Conservation (phyloP, 192 early-diverging fungal species). For the Umbelopsis sp. region DNA sequence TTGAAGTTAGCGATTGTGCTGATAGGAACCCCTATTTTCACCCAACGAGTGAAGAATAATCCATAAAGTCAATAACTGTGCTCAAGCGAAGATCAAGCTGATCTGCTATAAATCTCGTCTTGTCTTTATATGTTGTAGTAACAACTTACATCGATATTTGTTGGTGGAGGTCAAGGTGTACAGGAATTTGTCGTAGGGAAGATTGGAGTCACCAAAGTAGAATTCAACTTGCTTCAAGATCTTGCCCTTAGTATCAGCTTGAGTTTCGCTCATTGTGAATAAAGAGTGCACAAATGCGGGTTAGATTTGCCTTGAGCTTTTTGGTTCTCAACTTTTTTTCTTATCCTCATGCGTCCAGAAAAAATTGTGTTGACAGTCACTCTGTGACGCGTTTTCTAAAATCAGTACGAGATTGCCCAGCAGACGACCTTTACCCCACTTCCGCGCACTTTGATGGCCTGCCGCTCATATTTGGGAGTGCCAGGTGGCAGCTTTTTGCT, state of each 20-base stretch:
- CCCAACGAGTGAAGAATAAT: no score
- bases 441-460: background rate
- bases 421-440: background rate
- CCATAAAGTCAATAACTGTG: background rate
- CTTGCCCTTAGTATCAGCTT: constrained; percentile 36
- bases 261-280: constrained; percentile 1
- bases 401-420: background rate
- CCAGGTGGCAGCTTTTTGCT: background rate
- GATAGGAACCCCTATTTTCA: constrained; percentile 48
- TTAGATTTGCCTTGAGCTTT: background rate
- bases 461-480: background rate
- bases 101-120: no score
- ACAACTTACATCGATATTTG: constrained; percentile 51
- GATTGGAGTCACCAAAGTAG: constrained; percentile 64
- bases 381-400: background rate
- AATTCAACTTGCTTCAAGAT: constrained; percentile 67
- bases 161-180: constrained; percentile 40
- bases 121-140: background rate
- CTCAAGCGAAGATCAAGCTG: background rate
- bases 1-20: constrained; percentile 54
- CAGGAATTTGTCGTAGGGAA: constrained; percentile 59
- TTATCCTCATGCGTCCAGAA: background rate
- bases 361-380: constrained; percentile 7
- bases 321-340: background rate
- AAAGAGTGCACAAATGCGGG: background rate